Evolutionary conservation across 202 grass and related monocot genomes (phyloP).

Genomic region (Hordeum pubiflorum): DNA sequence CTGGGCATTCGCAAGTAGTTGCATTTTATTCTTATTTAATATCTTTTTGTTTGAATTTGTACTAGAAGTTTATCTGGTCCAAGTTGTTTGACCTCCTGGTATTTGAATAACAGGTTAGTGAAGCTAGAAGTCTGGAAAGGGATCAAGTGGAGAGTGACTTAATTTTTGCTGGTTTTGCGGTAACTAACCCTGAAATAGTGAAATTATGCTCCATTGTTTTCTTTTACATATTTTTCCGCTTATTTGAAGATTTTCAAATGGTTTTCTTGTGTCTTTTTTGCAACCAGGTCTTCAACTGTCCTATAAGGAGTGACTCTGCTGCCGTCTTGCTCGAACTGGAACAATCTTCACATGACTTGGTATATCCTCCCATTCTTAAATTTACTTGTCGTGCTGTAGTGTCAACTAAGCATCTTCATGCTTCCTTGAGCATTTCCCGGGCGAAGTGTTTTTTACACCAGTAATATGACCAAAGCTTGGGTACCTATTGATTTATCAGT

Average conservation of each 20-base stretch:
- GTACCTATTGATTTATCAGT: neutral
- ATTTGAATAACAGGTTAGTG: slow-evolving; percentile 72
- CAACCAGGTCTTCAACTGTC: slow-evolving; percentile 86
- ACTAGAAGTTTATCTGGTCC: neutral
- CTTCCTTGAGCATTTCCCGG: neutral
- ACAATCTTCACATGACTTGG: slow-evolving; percentile 96
- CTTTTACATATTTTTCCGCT: neutral
- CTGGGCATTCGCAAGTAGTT: neutral
- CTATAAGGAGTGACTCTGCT: slow-evolving; percentile 85
- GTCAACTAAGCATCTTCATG: neutral
- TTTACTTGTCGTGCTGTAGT: neutral
- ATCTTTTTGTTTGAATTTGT: slow-evolving; percentile 9
- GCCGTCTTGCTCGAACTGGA: slow-evolving; percentile 70
- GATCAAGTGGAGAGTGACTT: slow-evolving; percentile 73
- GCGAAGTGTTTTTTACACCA: neutral
- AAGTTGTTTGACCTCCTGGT: slow-evolving; percentile 25
- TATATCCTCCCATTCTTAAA: slow-evolving; percentile 34
- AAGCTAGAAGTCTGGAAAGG: slow-evolving; percentile 92
- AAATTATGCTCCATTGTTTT: neutral
- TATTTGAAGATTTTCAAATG: slow-evolving; percentile 2
- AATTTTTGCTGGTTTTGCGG: slow-evolving; percentile 94
- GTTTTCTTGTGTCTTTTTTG: slow-evolving; percentile 10
- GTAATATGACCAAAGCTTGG: neutral
- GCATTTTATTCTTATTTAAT: neutral
- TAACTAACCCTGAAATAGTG: slow-evolving; percentile 30